Conservation (phyloP, 2,329 filamentous ascomycete species). For the Hypoxylon sp. region DNA sequence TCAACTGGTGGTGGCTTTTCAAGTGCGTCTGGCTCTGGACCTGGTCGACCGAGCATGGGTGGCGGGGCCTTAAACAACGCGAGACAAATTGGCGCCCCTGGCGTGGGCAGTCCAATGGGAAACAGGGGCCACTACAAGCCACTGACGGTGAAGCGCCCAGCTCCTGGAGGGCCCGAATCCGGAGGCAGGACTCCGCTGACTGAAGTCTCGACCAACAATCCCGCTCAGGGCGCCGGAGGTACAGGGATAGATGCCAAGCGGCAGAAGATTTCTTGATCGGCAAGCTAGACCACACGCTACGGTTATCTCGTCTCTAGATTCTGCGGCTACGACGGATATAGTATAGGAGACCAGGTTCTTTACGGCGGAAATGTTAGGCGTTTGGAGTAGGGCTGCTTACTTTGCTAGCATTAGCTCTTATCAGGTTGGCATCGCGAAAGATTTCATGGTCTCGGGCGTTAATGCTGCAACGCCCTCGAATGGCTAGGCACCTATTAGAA, state of each 20-base stretch:
- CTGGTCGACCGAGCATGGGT: slow-evolving; percentile 44
- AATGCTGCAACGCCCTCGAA: background rate
- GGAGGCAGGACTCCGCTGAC: slow-evolving; percentile 55
- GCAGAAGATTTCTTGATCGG: slow-evolving; percentile 52
- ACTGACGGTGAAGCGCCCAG: slow-evolving; percentile 65
- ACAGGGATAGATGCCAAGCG: slow-evolving; percentile 59
- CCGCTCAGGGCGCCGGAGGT: slow-evolving; percentile 39
- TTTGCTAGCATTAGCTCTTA: too few relatives aligned
- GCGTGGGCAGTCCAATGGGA: slow-evolving; percentile 62
- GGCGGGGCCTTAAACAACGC: slow-evolving; percentile 64
- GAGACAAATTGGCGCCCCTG: slow-evolving; percentile 67
- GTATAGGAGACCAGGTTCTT: slow-evolving; percentile 12
- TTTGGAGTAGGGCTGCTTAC: slow-evolving; percentile 24
- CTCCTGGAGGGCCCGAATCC: slow-evolving; percentile 40
- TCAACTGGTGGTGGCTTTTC: slow-evolving; percentile 26
- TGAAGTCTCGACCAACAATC: slow-evolving; percentile 59
- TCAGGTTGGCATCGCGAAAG: slow-evolving; percentile 2
- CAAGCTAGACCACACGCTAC: background rate
- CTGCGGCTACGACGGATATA: slow-evolving; percentile 10
- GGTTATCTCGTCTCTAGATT: background rate
- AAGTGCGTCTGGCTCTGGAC: slow-evolving; percentile 23
- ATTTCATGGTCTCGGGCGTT: background rate
- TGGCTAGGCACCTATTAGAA: background rate
- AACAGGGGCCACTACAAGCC: slow-evolving; percentile 68
- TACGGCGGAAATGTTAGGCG: slow-evolving; percentile 24